A percentile compares a stretch with the other conserved stretches of the same genome.
Evolutionary conservation across 2,329 filamentous ascomycete species (phyloP).

Genomic region (Apiospora saccharicola): DNA sequence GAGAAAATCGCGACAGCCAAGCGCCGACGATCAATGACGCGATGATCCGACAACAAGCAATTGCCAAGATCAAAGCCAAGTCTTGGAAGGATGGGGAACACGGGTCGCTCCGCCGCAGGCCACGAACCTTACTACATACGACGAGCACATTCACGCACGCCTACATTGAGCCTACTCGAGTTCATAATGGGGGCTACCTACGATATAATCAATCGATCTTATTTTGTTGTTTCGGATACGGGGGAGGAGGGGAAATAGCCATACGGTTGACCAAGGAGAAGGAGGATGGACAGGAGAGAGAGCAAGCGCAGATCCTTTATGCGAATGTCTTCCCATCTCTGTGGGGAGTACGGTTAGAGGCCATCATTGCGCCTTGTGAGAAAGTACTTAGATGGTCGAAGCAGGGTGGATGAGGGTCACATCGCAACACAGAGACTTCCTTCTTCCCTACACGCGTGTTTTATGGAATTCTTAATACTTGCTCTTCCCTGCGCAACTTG

Average conservation of each 20-base stretch:
- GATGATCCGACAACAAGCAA: conserved; percentile 6
- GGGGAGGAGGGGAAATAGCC: neutral
- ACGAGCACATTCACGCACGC: neutral
- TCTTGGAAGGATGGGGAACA: neutral
- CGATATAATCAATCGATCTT: conserved; percentile 14
- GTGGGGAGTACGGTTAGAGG: neutral
- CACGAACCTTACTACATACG: conserved; percentile 12
- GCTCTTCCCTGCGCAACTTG: neutral
- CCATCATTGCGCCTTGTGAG: conserved; percentile 1
- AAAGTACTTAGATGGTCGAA: neutral
- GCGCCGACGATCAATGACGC: conserved; percentile 8
- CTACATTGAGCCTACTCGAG: neutral
- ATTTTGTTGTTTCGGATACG: neutral
- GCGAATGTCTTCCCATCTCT: neutral
- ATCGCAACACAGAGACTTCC: conserved; percentile 7
- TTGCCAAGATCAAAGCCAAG: conserved; percentile 18
- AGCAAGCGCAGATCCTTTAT: neutral
- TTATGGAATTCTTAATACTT: conserved; percentile 8
- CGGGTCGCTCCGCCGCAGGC: conserved; percentile 10
- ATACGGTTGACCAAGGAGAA: neutral
- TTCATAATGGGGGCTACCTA: neutral
- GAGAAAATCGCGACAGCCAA: neutral
- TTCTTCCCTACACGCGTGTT: conserved; percentile 4
- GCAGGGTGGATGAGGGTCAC: conserved; percentile 4
- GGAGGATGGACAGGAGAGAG: neutral